Base-by-base conservation (phyloP, 2,329 filamentous ascomycete species). In the Penicillium sp. region DNA sequence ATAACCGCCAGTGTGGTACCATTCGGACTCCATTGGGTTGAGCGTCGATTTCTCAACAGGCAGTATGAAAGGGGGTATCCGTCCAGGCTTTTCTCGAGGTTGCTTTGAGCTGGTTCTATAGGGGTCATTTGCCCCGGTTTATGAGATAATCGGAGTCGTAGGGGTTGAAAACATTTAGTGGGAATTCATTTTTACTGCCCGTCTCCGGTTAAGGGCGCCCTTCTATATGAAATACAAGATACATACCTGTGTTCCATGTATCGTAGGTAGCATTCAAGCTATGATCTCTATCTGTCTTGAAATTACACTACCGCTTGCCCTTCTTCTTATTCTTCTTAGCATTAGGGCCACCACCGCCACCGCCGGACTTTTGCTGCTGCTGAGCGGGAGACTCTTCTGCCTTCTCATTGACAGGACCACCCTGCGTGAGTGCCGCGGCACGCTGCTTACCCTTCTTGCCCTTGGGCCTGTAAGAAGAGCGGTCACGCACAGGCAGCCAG, bases 391-490 rank as follows among this genome's bases (percentile, higher is more conserved):
- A 63, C 86, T 78, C 57, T 79, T 88, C 80, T 82, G 86, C 72
- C 50, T 89, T 88, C 61, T 92, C 90, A 66, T 82, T 87, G 23
- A 91, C 89, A 13, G 88, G 78, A 48, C 92, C 93, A 59, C 94
- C 94, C 73, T 97, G 94, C 9, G 91, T 97, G 40, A 87, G 79
- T 64, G 91, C 89, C 60, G 82, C 81, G 5, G 86, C 87, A 77
- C 88, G 89, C 82, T 92, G 88, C 82, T 91, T 93, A 54, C 91
- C 90, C 82, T 96, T 96, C 79, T 89, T 92, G 6, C 92, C 92
- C 79, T 94, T 96, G 8, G 92, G 92, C 47, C 89, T 82, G 76
- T 96, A 99, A 40, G 86, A 90, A 66, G 90, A 94, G 56, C 94
- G 84, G 72, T 99, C 94, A 51, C 89, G 87, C 68, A 97, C 80